phyloP scores from a whole-genome alignment of 2,329 filamentous ascomycete species.

The Endocalyx cinctus region DNA sequence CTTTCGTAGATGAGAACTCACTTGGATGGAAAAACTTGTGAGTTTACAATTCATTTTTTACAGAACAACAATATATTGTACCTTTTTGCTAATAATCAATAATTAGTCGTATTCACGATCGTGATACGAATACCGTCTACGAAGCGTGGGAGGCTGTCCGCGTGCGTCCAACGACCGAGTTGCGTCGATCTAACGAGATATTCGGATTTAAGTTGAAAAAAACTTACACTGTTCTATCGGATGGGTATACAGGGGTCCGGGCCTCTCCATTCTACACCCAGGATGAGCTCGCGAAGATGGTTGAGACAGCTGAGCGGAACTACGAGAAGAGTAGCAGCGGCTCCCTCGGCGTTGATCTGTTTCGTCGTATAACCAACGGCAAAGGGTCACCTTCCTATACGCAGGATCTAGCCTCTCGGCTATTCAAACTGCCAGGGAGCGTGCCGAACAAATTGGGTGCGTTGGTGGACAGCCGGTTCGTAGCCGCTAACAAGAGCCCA shows the following conservation, averaged over 20 bases:
- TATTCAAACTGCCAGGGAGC: conserved; percentile 10
- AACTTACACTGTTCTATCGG: conserved; percentile 5
- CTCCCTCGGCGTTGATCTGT: too few relatives aligned
- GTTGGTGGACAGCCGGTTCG: conserved; percentile 13
- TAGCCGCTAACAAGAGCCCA: conserved; percentile 14
- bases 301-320: conserved; percentile 2
- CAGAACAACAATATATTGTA: too few relatives aligned
- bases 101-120: conserved; percentile 2
- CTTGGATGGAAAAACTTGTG: conserved; percentile 3
- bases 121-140: conserved; percentile 1
- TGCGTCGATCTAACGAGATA: conserved; percentile 5
- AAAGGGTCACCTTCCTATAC: conserved; percentile 8
- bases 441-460: conserved; percentile 14
- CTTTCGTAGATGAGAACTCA: background rate
- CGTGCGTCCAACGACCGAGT: conserved; percentile 10
- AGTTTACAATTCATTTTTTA: background rate
- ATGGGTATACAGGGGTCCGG: conserved; percentile 14
- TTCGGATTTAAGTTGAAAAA: conserved; percentile 8
- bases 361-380: background rate
- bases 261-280: conserved; percentile 12
- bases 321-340: conserved; percentile 1
- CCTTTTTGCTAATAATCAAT: too few relatives aligned
- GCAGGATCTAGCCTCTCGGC: conserved; percentile 9
- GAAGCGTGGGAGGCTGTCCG: conserved; percentile 6
- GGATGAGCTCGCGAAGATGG: conserved; percentile 7